Evolutionary conservation across 257 asterid species (phyloP), one percentile per base, ranked within the genome.

Genomic region (Solanum sitiens): DNA sequence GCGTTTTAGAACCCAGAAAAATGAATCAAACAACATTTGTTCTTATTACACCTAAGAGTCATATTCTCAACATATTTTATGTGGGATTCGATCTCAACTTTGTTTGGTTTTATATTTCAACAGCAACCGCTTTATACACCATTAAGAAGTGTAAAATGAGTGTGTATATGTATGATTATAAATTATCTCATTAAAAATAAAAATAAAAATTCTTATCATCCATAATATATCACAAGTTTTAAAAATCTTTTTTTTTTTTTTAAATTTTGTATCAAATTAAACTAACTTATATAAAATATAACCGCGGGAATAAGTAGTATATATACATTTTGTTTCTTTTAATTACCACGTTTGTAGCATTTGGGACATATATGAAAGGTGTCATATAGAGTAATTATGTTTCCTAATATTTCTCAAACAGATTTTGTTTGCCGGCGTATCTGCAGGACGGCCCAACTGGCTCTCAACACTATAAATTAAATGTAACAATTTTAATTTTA

Each of bases 361-460:
- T 50, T 82, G 18, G 42, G 12, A 30, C 10, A 15, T 7, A n/a
- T 39, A 30, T 7, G 84, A 44, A 44, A 44, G 84, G 84, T 44
- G 39, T 77, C 16, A 44, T 77, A 40, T 65, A 4, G 74, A 23
- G 75, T 44, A 77, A 71, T 16, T 33, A 74, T 21, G 32, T 82
- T 82, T 47, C 68, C 27, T 80, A 27, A 47, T 63, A 63, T 45
- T 47, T 23, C 70, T 47, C 70, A 30, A 82, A 82, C 70, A 82
- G 70, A 82, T 82, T 82, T 47, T 82, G 70, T 47, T 82, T 50
- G 86, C 86, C 86, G 86, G 2, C 70, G 25, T 82, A 82, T 82
- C 70, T 82, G 30, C 11, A 47, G 86, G 86, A 82, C 86, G 86
- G 86, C 70, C 44, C 86, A 82, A 50, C 70, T 82, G 70, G 68